Evolutionary conservation across 208 protist genomes (phyloP), one percentile per base, ranked within the genome.

Genomic region (Acanthamoeba royreba): DNA sequence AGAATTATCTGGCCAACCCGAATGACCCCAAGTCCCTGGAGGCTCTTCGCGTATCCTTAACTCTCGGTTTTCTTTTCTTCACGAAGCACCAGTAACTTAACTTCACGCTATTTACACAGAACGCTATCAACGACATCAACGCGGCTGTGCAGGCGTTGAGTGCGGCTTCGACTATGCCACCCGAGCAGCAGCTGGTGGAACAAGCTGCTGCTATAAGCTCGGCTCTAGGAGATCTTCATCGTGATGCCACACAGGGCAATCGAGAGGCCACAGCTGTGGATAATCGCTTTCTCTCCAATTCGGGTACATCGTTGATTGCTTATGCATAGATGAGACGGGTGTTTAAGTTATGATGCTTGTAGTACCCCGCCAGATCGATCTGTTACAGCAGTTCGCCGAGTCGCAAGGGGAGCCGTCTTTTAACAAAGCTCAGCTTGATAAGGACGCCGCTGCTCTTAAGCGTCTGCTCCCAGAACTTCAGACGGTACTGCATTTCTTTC

Each of bases 161-260:
- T 31, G 81, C 81, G 47, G 81, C 81, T 1, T 53, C 81, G 28
- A 89, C 81, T 28, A 40, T 89, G 22, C 31, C 81, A 7, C 81
- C 81, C 53, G 81, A 63, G 33, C 47, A 89, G 45, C 81, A 89
- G 49, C 42, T 89, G 47, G 81, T 89, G 45, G 81, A 89, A 43
- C 33, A 43, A 19, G 81, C 81, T 38, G 49, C 81, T n/a, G 28
- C 81, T 38, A 66, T 89, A 17, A 89, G 40, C 81, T 66, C 47
- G 19, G 38, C 31, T 8, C 49, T 89, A 22, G 49, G 19, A 28
- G 47, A 89, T 45, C 49, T 89, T 7, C 81, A 89, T 40, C 33
- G 11, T 11, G n/a, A 63, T n/a, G 81, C 81, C 17, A n/a, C 25
- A 35, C 45, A 63, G 28, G 81, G 81, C 28, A 47, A 89, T 43